Percentiles rank a stretch among this genome's conserved stretches.
These are phyloP conservation scores for Pneumocystis wakefieldiae DNA, from an alignment of 1,139 yeast species.

Conservation along the genomic window DNA sequence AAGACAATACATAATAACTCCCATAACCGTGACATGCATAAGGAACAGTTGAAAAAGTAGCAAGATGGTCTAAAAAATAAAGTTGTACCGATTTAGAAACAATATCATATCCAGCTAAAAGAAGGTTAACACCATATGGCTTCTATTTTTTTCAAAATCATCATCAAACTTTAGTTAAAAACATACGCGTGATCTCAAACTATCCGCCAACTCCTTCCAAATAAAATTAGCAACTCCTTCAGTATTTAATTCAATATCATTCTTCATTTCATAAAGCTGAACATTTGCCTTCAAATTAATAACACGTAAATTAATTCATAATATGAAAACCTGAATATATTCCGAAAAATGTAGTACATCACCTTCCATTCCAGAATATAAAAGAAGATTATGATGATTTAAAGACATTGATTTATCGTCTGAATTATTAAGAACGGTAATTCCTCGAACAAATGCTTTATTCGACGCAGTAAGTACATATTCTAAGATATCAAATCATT, in stretches of 20 bases:
- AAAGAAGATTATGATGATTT: slow-evolving; percentile 66
- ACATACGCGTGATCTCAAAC: slow-evolving; percentile 57
- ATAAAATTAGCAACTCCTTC: slow-evolving; percentile 79
- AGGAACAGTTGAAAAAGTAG: slow-evolving; percentile 79
- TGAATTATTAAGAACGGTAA: slow-evolving; percentile 65
- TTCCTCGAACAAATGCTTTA: slow-evolving; percentile 86
- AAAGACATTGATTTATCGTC: slow-evolving; percentile 79
- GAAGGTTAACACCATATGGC: slow-evolving; percentile 85
- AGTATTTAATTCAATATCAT: slow-evolving; percentile 66
- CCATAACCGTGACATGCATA: slow-evolving; percentile 97
- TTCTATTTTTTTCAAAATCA: slow-evolving; percentile 29
- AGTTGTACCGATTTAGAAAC: slow-evolving; percentile 50
- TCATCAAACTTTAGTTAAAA: background rate
- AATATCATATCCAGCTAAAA: slow-evolving; percentile 71
- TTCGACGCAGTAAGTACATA: slow-evolving; percentile 48
- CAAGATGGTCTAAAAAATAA: slow-evolving; percentile 87
- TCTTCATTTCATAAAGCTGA: slow-evolving; percentile 76
- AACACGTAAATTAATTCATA: slow-evolving; percentile 3
- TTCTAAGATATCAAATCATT: slow-evolving; percentile 5
- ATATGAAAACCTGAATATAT: slow-evolving; percentile 3
- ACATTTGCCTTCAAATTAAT: slow-evolving; percentile 55
- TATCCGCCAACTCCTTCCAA: slow-evolving; percentile 73
- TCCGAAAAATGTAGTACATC: slow-evolving; percentile 38
- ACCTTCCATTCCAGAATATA: slow-evolving; percentile 91
- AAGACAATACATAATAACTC: slow-evolving; percentile 78